Evolutionary conservation across 2,329 filamentous ascomycete species (phyloP).

Genomic region (Sporothrix brunneoviolacea): DNA sequence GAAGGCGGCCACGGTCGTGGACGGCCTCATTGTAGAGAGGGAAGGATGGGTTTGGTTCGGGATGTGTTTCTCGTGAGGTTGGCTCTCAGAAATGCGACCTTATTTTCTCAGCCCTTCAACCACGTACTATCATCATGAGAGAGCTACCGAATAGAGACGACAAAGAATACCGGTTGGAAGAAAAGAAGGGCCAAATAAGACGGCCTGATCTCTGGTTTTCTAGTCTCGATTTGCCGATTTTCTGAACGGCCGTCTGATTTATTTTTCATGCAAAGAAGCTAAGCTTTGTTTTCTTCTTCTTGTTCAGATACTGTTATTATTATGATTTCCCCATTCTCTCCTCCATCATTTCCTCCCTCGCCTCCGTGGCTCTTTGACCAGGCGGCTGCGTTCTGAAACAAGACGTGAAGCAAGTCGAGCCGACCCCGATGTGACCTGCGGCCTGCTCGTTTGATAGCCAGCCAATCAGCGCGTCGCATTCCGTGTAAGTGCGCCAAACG

Average conservation of each 20-base stretch:
- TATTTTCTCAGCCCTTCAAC: too few species aligned
- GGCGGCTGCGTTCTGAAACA: conserved; percentile 6
- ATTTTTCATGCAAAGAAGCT: too few species aligned
- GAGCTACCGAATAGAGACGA: too few species aligned
- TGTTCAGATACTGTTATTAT: too few species aligned
- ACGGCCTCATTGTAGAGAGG: neutral
- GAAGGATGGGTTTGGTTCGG: neutral
- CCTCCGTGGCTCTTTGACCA: neutral
- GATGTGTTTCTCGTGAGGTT: too few species aligned
- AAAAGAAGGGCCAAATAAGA: neutral
- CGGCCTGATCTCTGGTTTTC: neutral
- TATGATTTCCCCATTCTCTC: too few species aligned
- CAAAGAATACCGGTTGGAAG: too few species aligned
- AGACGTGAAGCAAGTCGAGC: conserved; percentile 13
- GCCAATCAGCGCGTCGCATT: conserved; percentile 5
- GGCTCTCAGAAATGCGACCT: too few species aligned
- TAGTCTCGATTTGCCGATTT: neutral
- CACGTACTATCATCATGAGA: neutral
- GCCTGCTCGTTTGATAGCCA: conserved; percentile 3
- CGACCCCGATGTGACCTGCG: neutral
- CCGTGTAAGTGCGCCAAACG: conserved; percentile 6
- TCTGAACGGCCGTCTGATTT: neutral
- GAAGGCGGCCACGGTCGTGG: too few species aligned
- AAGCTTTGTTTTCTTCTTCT: neutral
- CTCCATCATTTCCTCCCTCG: neutral